Percentiles rank a stretch among this genome's conserved stretches.
Conservation (phyloP, 176 grass and related monocot genomes). For the Otatea glauca region DNA sequence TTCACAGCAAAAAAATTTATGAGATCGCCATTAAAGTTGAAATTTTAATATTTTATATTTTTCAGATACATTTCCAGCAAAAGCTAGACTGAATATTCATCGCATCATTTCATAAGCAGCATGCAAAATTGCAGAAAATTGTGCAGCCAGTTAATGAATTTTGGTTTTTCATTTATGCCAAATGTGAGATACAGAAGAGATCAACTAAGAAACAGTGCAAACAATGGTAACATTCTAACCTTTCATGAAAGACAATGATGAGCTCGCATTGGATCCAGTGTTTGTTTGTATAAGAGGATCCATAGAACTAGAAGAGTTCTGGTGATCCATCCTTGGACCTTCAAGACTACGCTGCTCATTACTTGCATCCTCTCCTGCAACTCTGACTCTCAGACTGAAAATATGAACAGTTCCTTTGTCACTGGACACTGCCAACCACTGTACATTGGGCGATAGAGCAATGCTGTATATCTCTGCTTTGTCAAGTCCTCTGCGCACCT, state of each 20-base stretch:
- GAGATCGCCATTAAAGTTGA: not conserved
- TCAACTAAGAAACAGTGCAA: conserved; percentile 37
- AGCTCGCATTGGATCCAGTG: conserved; percentile 75
- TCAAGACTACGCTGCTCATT: conserved; percentile 54
- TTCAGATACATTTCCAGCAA: not conserved
- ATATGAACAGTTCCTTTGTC: conserved; percentile 95
- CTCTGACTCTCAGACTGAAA: conserved; percentile 83
- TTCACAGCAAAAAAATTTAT: not conserved
- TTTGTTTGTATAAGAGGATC: conserved; percentile 78
- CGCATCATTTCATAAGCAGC: conserved; percentile 14
- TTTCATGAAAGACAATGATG: conserved; percentile 86
- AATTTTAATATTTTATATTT: not conserved
- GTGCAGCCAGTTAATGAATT: not conserved
- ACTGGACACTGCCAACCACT: conserved; percentile 86
- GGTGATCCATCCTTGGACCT: conserved; percentile 65
- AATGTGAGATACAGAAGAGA: not conserved
- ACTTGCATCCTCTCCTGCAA: conserved; percentile 72
- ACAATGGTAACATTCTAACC: conserved; percentile 49
- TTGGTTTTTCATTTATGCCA: conserved; percentile 8
- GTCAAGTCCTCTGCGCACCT: conserved; percentile 91
- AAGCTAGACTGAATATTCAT: not conserved
- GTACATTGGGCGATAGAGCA: conserved; percentile 75
- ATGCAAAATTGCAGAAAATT: conserved; percentile 1
- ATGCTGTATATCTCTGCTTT: conserved; percentile 93
- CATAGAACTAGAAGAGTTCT: conserved; percentile 68